Percentiles rank a stretch among this genome's conserved stretches.
Conservation (phyloP, 2,329 filamentous ascomycete species). For the Calonectria pauciramosa region DNA sequence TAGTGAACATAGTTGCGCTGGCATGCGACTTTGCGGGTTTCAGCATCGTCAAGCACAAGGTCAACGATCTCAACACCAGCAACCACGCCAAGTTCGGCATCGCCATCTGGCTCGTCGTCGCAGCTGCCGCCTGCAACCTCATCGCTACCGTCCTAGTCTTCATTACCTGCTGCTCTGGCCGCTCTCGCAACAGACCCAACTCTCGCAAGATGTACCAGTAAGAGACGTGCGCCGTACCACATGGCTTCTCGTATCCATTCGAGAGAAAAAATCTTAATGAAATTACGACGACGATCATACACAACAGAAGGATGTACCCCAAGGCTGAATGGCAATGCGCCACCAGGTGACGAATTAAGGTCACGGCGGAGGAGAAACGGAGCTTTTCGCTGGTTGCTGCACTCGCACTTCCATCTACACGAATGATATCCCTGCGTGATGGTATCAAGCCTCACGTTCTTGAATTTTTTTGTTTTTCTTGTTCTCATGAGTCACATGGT, state of each 20-base stretch:
- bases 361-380: neutral
- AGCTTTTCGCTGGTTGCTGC: neutral
- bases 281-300: constrained; percentile 14
- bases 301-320: neutral
- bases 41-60: constrained; percentile 64
- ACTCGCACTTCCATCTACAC: neutral
- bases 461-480: neutral
- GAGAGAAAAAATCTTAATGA: neutral
- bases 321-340: neutral
- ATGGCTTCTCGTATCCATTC: constrained; percentile 23
- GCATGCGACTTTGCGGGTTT: constrained; percentile 72
- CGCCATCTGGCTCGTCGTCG: constrained; percentile 72
- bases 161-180: constrained; percentile 71
- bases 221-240: constrained; percentile 18
- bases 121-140: constrained; percentile 66
- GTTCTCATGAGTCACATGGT: neutral
- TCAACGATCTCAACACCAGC: constrained; percentile 61
- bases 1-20: constrained; percentile 64
- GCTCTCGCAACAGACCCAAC: constrained; percentile 51
- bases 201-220: constrained; percentile 47
- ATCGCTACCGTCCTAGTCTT: constrained; percentile 70
- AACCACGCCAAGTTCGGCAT: constrained; percentile 64
- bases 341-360: neutral
- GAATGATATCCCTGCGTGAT: constrained; percentile 26
- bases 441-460: constrained; percentile 2